Percentiles rank a stretch among this genome's conserved stretches.
phyloP scores from a whole-genome alignment of 75 land plant species.

The Isoetes taiwanensis region DNA sequence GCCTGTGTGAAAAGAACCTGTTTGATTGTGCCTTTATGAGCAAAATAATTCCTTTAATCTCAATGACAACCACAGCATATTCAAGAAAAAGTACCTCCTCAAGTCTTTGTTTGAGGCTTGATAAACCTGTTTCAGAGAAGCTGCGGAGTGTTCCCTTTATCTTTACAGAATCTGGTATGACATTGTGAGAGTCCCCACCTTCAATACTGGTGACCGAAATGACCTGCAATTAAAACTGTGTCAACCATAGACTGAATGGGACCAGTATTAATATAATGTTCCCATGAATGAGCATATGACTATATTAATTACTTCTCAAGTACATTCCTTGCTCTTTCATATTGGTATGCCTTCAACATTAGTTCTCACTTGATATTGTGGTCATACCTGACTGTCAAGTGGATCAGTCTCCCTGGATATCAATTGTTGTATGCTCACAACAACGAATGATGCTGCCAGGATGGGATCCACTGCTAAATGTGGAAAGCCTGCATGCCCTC shows the following conservation, averaged over 20 bases:
- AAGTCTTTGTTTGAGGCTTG: background rate
- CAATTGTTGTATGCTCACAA: slow-evolving; percentile 60
- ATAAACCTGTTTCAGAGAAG: background rate
- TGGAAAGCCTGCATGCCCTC: slow-evolving; percentile 64
- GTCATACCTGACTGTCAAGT: slow-evolving; percentile 61
- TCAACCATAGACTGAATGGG: too few relatives aligned
- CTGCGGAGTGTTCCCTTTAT: background rate
- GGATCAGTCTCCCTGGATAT: slow-evolving; percentile 90
- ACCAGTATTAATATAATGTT: too few relatives aligned
- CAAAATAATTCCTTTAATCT: too few relatives aligned
- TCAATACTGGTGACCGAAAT: background rate
- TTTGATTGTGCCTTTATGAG: too few relatives aligned
- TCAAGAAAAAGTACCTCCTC: too few relatives aligned
- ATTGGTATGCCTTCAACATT: too few relatives aligned
- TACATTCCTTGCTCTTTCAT: too few relatives aligned
- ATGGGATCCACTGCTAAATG: slow-evolving; percentile 62
- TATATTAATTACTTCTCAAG: too few relatives aligned
- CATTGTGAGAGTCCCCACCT: background rate
- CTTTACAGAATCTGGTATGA: background rate
- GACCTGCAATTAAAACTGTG: too few relatives aligned
- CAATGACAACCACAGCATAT: too few relatives aligned
- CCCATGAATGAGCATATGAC: too few relatives aligned
- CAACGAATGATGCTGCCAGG: slow-evolving; percentile 61
- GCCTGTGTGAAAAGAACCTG: slow-evolving; percentile 76
- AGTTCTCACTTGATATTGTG: background rate